These are phyloP conservation scores for Lipomyces mesembrius DNA, from an alignment of 805 yeast genomes.

Conservation along the genomic window DNA sequence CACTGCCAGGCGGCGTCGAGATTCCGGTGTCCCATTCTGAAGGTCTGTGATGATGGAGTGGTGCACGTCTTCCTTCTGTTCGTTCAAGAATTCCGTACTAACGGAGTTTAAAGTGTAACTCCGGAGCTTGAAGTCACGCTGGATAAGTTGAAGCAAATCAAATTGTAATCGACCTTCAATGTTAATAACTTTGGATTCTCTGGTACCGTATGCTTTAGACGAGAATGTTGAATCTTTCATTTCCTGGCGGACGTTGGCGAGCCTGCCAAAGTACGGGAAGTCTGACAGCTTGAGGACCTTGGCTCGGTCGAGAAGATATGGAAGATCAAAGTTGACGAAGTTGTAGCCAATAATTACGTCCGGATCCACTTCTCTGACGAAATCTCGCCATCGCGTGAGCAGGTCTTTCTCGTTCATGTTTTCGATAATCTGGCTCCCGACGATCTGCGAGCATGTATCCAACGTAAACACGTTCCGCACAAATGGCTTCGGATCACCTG, in stretches of 20 bases:
- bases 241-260: slow-evolving; percentile 70
- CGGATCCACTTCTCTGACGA: slow-evolving; percentile 83
- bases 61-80: slow-evolving; percentile 97
- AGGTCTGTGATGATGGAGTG: slow-evolving; percentile 94
- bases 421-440: slow-evolving; percentile 87
- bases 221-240: slow-evolving; percentile 81
- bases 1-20: slow-evolving; percentile 93
- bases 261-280: slow-evolving; percentile 88
- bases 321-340: slow-evolving; percentile 92
- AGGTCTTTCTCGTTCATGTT: slow-evolving; percentile 77
- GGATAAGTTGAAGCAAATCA: slow-evolving; percentile 88
- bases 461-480: slow-evolving; percentile 94
- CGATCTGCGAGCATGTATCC: slow-evolving; percentile 86
- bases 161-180: slow-evolving; percentile 96
- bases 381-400: slow-evolving; percentile 85
- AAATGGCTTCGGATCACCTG: slow-evolving; percentile 78
- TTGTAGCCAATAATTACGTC: slow-evolving; percentile 97
- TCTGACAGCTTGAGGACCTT: slow-evolving; percentile 62
- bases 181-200: slow-evolving; percentile 88
- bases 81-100: slow-evolving; percentile 88
- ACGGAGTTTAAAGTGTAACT: slow-evolving; percentile 95
- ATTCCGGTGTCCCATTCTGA: slow-evolving; percentile 89
- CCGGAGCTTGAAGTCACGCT: slow-evolving; percentile 91
- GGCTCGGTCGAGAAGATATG: slow-evolving; percentile 89
- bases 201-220: slow-evolving; percentile 94